Evolutionary conservation across 495 filamentous ascomycete species (phyloP), one percentile per base, ranked within the genome.

Genomic region (Bathelium albidoporum): DNA sequence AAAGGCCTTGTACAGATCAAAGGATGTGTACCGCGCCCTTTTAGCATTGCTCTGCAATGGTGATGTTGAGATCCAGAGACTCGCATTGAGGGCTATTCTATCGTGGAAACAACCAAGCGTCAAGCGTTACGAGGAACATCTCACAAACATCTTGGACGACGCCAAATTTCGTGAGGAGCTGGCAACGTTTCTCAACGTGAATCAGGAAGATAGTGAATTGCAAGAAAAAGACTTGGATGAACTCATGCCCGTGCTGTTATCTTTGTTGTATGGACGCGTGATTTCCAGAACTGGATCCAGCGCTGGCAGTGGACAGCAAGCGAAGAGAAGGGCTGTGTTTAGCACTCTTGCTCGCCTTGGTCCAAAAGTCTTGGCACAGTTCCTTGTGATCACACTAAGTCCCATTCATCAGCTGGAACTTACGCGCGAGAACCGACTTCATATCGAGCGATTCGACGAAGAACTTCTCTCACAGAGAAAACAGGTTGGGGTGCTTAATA

Each of bases 111-210:
- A 82, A 39, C 77, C 87, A 1, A 83, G 79, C 20, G 78, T 99
- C 58, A 80, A 79, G 53, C 84, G 85, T 2, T 97, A 96, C 69
- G 83, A 92, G 65, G 92, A 96, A 67, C 88, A 91, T 65, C 78
- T 99, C 9, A 81, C 89, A 41, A 94, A 93, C 65, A 79, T 99
- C 3, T 80, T 97, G 16, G 95, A 99, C 67, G 94, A 97, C 64
- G 83, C 89, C 2, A 80, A 89, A 52, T 97, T 97, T 76, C 87
- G 89, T 68, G 95, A 97, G 69, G 91, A 97, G 74, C 82, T 97
- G 16, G 83, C 90, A 0, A 83, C 91, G 1, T 87, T 97, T 62
- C 83, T 97, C 58, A 81, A 78, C 12, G 71, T 78, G 5, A 88
- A 91, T 10, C 71, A 79, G 3, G 89, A 91, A 10, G 86, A 91